phyloP scores from a whole-genome alignment of 768 basidiomycete species.

The Auriculariales sp. region DNA sequence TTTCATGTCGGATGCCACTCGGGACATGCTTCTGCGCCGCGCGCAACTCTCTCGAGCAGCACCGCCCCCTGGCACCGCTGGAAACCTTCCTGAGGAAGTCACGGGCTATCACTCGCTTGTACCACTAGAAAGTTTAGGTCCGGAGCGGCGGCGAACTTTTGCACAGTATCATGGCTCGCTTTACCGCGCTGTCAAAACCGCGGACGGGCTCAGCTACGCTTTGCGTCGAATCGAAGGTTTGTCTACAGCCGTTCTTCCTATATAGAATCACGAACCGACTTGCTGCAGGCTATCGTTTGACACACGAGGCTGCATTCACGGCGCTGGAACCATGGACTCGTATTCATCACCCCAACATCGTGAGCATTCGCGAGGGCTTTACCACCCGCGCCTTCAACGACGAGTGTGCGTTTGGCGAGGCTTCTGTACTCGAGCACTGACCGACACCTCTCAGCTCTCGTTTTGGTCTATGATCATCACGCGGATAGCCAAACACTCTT shows the following conservation, averaged over 20 bases:
- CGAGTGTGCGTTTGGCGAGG: slow-evolving; percentile 45
- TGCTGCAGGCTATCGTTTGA: slow-evolving; percentile 62
- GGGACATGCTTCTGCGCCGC: slow-evolving; percentile 40
- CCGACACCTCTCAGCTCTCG: slow-evolving; percentile 43
- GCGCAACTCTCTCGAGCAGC: slow-evolving; percentile 27
- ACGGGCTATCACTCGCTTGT: slow-evolving; percentile 83
- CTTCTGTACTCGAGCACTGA: slow-evolving; percentile 6
- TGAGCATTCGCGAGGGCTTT: slow-evolving; percentile 80
- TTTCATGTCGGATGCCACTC: slow-evolving; percentile 73
- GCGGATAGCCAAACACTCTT: slow-evolving; percentile 70
- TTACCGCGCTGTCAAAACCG: slow-evolving; percentile 65
- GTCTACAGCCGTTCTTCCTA: slow-evolving; percentile 12
- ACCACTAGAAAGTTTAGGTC: slow-evolving; percentile 42
- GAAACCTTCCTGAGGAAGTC: slow-evolving; percentile 68
- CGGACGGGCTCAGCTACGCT: slow-evolving; percentile 65
- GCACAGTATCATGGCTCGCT: slow-evolving; percentile 76
- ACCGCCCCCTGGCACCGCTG: slow-evolving; percentile 22
- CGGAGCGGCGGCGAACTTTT: slow-evolving; percentile 57
- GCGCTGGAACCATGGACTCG: slow-evolving; percentile 77
- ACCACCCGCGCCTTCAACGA: slow-evolving; percentile 88
- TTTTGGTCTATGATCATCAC: slow-evolving; percentile 84
- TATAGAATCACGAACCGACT: slow-evolving; percentile 2
- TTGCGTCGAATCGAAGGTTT: slow-evolving; percentile 80
- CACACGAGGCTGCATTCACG: slow-evolving; percentile 66
- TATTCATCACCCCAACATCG: slow-evolving; percentile 74